Evolutionary conservation across 345 rosid species (phyloP), one percentile per base, ranked within the genome.

Genomic region (Eucalyptus marginata): DNA sequence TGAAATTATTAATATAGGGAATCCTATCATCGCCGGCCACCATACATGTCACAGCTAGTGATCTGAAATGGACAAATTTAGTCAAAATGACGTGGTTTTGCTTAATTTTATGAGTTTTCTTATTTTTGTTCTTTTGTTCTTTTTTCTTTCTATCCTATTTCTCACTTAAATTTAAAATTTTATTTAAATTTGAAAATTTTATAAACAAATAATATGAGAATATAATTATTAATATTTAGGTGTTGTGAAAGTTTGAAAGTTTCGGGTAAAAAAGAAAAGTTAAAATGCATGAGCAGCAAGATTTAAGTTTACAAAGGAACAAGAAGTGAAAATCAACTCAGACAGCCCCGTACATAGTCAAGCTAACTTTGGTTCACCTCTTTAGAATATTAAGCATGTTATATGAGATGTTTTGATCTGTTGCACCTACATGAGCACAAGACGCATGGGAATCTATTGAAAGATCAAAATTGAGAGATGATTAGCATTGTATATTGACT

Each of bases 31-130:
- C 0, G 56, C 22, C n/a, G 0, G 7, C n/a, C 1, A 58, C 6
- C 29, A 25, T 58, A 58, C n/a, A 4, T 10, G 64, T 58, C 64
- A 58, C 0, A 11, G 14, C 13, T 1, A 0, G 6, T 25, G 29
- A 25, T 58, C 13, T 58, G 3, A 58, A n/a, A 5, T 58, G 0
- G n/a, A 25, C 64, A 58, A 58, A 25, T 58, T 58, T 58, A 25
- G 13, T 58, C 64, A 11, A 25, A 58, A 58, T 24, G 64, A 25
- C 29, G 6, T 25, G 12, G 14, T 10, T 58, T 58, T 58, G 13
- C n/a, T 58, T 58, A 58, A 58, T 58, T 58, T 11, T 58, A 25
- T 10, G n/a, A 58, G 6, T 58, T 58, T 58, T 58, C 29, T 25
- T 58, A 58, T 58, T 58, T 58, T 58, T 58, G 3, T 58, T 25